Conservation (phyloP, 108 stramenopile genomes). For the Skeletonema grethae region DNA sequence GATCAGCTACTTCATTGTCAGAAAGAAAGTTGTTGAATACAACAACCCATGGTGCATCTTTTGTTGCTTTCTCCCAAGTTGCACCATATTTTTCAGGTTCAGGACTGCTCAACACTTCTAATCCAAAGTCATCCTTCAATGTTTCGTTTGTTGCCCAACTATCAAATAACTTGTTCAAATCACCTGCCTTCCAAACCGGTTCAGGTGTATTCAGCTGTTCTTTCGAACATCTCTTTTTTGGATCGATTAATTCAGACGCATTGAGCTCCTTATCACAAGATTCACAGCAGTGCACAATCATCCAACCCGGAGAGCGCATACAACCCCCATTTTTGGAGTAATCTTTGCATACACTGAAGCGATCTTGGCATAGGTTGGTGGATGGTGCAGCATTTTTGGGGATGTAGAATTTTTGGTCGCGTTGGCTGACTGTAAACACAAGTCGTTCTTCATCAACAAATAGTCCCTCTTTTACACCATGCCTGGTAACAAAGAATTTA, state of each 20-base stretch:
- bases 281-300: constrained; percentile 69
- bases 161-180: constrained; percentile 59
- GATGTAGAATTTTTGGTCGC: constrained; percentile 44
- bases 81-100: constrained; percentile 34
- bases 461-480: constrained; percentile 65
- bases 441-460: constrained; percentile 46
- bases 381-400: constrained; percentile 54
- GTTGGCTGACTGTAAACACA: constrained; percentile 22
- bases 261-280: constrained; percentile 60
- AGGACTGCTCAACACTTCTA: constrained; percentile 32
- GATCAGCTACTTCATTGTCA: constrained; percentile 47
- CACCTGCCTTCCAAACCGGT: constrained; percentile 65
- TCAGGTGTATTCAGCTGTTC: constrained; percentile 57
- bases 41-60: constrained; percentile 58
- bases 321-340: constrained; percentile 53
- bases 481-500: constrained; percentile 63
- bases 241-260: constrained; percentile 52
- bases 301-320: constrained; percentile 52
- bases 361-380: constrained; percentile 52
- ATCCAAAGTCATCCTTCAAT: constrained; percentile 34
- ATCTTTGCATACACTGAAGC: constrained; percentile 43
- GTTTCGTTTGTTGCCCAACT: constrained; percentile 50
- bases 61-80: constrained; percentile 40
- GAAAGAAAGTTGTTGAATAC: constrained; percentile 60
- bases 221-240: constrained; percentile 52